Evolutionary conservation across 768 basidiomycete genomes (phyloP).

Genomic region (Rhodotorula graminis): DNA sequence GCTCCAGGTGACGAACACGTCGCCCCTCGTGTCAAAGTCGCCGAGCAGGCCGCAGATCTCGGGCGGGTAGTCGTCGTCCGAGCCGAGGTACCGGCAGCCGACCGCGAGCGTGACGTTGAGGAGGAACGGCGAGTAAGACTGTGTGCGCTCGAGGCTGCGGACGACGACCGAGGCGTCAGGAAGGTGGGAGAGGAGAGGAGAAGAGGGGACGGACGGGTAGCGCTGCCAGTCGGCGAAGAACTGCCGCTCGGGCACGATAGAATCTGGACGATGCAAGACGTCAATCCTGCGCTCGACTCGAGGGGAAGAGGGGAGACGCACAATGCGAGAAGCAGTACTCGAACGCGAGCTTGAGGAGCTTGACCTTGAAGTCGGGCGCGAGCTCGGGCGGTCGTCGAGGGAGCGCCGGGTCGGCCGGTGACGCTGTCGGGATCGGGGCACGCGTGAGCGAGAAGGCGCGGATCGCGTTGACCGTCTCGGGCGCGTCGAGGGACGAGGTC

Average conservation of each 20-base stretch:
- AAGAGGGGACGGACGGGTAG: slow-evolving; percentile 10
- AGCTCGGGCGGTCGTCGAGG: slow-evolving; percentile 30
- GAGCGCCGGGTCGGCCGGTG: slow-evolving; percentile 13
- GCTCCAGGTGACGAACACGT: slow-evolving; percentile 29
- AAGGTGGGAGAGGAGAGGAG: no score
- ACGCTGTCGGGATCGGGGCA: slow-evolving; percentile 20
- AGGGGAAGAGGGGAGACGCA: neutral
- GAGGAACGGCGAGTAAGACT: slow-evolving; percentile 32
- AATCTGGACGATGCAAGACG: neutral
- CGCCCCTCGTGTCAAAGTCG: slow-evolving; percentile 28
- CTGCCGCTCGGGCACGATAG: slow-evolving; percentile 20
- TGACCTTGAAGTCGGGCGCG: slow-evolving; percentile 10
- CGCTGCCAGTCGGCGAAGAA: slow-evolving; percentile 28
- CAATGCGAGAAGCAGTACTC: slow-evolving; percentile 33
- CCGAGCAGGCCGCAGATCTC: slow-evolving; percentile 31
- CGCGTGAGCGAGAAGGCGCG: slow-evolving; percentile 26
- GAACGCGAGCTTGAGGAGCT: slow-evolving; percentile 29
- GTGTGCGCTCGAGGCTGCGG: slow-evolving; percentile 19
- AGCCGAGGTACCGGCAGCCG: slow-evolving; percentile 35
- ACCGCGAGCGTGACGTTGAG: slow-evolving; percentile 28
- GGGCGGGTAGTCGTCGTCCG: slow-evolving; percentile 24
- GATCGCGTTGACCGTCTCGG: slow-evolving; percentile 15
- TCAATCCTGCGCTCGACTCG: no score
- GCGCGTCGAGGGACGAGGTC: slow-evolving; percentile 5
- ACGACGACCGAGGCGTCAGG: no score